Evolutionary conservation across 495 filamentous ascomycete genomes (phyloP).

Genomic region (Aspergillus ellipticus): DNA sequence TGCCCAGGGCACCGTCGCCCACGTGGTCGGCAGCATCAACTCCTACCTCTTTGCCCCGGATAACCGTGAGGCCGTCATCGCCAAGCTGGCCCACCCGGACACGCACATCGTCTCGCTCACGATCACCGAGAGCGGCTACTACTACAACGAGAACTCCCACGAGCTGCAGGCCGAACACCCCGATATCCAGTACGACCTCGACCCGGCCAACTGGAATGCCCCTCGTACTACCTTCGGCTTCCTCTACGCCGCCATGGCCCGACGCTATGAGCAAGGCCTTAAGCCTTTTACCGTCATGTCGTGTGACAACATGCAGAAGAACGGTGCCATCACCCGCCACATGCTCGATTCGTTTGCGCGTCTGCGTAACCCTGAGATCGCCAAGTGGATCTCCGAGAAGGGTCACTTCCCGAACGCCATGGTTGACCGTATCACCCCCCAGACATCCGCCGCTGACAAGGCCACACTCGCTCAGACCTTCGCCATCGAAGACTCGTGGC

Average conservation of each 20-base stretch:
- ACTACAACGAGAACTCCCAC: constrained; percentile 51
- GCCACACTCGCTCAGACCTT: constrained; percentile 32
- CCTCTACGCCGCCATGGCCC: constrained; percentile 43
- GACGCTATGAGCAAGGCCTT: constrained; percentile 37
- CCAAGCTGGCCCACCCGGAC: constrained; percentile 49
- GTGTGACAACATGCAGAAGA: constrained; percentile 52
- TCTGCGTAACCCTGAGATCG: constrained; percentile 36
- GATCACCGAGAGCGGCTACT: constrained; percentile 51
- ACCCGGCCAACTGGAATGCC: constrained; percentile 35
- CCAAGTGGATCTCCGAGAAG: constrained; percentile 40
- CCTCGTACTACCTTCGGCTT: constrained; percentile 47
- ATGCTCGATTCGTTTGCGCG: constrained; percentile 47
- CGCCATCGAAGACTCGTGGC: constrained; percentile 44
- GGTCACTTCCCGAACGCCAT: constrained; percentile 48
- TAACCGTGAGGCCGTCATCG: constrained; percentile 43
- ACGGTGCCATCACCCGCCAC: constrained; percentile 46
- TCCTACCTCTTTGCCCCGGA: constrained; percentile 47
- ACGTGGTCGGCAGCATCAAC: constrained; percentile 48
- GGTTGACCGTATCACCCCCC: constrained; percentile 50
- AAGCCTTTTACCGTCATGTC: constrained; percentile 49
- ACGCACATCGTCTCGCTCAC: constrained; percentile 50
- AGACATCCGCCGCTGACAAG: constrained; percentile 39
- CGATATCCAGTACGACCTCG: constrained; percentile 45
- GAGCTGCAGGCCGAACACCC: constrained; percentile 42
- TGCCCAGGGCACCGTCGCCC: constrained; percentile 39